A percentile compares a stretch with the other conserved stretches of the same genome.
Conservation (phyloP, 129 eudicot genomes). For the Artemisia annua region DNA sequence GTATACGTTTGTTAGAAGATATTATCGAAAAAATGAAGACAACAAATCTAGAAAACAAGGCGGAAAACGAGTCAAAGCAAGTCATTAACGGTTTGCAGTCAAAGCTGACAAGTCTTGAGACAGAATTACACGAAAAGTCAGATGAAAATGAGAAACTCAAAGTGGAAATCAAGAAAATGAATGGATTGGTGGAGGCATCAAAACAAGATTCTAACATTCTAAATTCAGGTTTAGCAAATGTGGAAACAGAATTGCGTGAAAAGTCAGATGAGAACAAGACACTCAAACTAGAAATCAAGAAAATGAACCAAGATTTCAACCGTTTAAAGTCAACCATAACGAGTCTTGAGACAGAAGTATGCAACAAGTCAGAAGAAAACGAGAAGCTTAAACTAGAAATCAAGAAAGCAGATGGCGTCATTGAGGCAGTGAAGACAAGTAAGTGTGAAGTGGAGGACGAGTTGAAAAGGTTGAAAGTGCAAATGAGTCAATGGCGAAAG, state of each 20-base stretch:
- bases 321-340: conserved; percentile 48
- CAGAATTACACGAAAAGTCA: conserved; percentile 30
- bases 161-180: conserved; percentile 34
- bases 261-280: conserved; percentile 55
- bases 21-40: conserved; percentile 50
- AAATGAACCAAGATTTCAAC: conserved; percentile 36
- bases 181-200: conserved; percentile 27
- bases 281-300: conserved; percentile 48
- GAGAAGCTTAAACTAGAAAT: conserved; percentile 46
- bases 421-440: conserved; percentile 45
- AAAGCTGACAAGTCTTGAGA: conserved; percentile 48
- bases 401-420: conserved; percentile 42
- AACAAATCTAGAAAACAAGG: conserved; percentile 14
- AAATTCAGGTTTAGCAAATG: conserved; percentile 49
- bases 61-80: conserved; percentile 40
- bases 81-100: conserved; percentile 48
- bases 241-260: conserved; percentile 47
- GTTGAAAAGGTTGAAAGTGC: conserved; percentile 66
- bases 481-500: conserved; percentile 94
- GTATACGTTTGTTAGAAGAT: conserved; percentile 52
- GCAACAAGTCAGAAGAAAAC: conserved; percentile 49
- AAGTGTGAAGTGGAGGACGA: conserved; percentile 74
- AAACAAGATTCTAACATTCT: conserved; percentile 40
- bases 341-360: conserved; percentile 46
- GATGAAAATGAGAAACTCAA: conserved; percentile 65